These are phyloP conservation scores for Plectosphaerella plurivora DNA, from an alignment of 2,329 filamentous ascomycete genomes.

Conservation along the genomic window DNA sequence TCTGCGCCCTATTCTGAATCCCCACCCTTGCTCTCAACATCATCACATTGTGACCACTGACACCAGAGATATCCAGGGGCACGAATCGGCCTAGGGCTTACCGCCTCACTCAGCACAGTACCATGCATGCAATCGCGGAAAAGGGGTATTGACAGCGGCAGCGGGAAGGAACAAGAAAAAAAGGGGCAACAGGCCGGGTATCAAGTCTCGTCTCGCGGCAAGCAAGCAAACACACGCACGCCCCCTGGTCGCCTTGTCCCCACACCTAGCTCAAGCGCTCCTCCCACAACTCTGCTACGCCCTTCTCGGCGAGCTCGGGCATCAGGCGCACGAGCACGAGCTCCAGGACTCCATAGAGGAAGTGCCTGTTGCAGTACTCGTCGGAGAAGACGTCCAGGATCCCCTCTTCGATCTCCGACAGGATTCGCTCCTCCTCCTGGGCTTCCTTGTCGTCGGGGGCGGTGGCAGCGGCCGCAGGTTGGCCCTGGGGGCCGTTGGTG, in stretches of 20 bases:
- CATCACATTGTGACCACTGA: too few relatives aligned
- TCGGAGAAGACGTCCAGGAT: constrained; percentile 75
- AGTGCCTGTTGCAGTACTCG: constrained; percentile 86
- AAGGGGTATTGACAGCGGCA: background rate
- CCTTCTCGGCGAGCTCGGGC: constrained; percentile 75
- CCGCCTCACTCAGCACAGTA: too few relatives aligned
- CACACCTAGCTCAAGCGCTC: constrained; percentile 53
- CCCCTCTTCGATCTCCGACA: constrained; percentile 55
- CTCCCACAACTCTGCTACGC: constrained; percentile 67
- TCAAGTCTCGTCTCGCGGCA: background rate
- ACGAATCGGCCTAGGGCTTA: too few relatives aligned
- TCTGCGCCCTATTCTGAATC: background rate
- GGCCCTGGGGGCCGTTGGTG: background rate
- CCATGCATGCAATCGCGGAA: too few relatives aligned
- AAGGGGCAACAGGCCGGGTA: background rate
- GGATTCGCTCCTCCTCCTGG: constrained; percentile 42
- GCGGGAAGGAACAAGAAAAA: constrained; percentile 1
- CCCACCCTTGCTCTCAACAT: background rate
- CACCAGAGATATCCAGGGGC: too few relatives aligned
- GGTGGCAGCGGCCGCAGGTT: constrained; percentile 6
- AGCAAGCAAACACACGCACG: background rate
- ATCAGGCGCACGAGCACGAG: constrained; percentile 75
- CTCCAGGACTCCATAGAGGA: constrained; percentile 80
- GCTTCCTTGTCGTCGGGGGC: constrained; percentile 18
- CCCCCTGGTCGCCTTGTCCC: background rate